These are phyloP conservation scores for Apiotrichum gamsii DNA, from an alignment of 1,284 basidiomycete genomes.

Conservation along the genomic window DNA sequence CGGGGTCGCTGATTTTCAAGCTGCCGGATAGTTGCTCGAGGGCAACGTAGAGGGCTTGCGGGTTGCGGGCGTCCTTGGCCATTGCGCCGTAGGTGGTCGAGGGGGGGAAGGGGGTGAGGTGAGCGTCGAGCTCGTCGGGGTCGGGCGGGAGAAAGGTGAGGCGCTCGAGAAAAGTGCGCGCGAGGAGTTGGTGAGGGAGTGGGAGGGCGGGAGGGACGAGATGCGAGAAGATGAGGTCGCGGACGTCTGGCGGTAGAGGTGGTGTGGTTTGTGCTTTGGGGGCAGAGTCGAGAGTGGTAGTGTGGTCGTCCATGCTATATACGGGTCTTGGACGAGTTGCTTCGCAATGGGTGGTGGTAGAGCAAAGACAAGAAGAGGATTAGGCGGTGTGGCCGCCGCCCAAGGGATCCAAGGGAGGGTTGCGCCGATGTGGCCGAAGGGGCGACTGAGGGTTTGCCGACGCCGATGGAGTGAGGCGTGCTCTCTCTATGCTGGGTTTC, in stretches of 20 bases:
- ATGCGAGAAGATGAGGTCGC: slow-evolving; percentile 33
- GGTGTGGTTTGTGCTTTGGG: neutral
- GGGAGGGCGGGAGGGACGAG: slow-evolving; percentile 39
- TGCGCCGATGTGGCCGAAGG: too few relatives aligned
- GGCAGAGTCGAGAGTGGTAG: too few relatives aligned
- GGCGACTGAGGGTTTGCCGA: too few relatives aligned
- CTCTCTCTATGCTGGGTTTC: too few relatives aligned
- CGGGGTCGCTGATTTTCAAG: slow-evolving; percentile 1
- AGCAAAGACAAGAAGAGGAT: too few relatives aligned
- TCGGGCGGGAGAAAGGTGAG: slow-evolving; percentile 39
- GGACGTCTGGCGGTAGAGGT: slow-evolving; percentile 23
- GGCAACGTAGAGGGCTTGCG: slow-evolving; percentile 9
- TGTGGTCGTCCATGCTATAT: too few relatives aligned
- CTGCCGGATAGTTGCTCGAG: neutral
- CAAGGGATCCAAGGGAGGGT: too few relatives aligned
- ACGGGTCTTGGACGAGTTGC: too few relatives aligned
- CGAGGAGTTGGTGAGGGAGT: slow-evolving; percentile 30
- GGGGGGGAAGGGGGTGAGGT: slow-evolving; percentile 32
- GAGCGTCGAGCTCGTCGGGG: slow-evolving; percentile 30
- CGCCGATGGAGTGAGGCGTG: too few relatives aligned
- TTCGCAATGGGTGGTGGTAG: too few relatives aligned
- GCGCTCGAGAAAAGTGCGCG: slow-evolving; percentile 33
- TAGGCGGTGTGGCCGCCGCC: too few relatives aligned
- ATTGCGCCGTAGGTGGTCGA: neutral
- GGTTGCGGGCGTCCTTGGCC: neutral